A percentile compares a stretch with the other conserved stretches of the same genome.
phyloP scores from a whole-genome alignment of 108 stramenopile species.

The Stephanodiscus minutulus region DNA sequence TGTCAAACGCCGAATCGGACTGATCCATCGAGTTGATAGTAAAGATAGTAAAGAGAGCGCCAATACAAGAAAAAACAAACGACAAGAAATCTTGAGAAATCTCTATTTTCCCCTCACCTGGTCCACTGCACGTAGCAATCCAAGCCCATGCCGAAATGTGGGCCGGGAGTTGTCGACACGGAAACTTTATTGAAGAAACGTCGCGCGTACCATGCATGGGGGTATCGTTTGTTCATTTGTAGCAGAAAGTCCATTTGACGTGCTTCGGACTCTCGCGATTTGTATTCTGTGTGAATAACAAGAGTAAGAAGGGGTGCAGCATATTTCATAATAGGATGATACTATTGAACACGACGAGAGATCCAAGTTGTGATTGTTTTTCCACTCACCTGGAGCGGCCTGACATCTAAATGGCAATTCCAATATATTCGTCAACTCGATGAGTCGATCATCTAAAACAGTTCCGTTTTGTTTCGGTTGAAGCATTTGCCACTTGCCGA shows the following conservation, averaged over 20 bases:
- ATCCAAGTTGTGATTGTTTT: not conserved
- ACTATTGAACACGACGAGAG: too few species aligned
- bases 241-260: constrained; percentile 57
- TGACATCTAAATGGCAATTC: constrained; percentile 69
- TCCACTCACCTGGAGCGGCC: constrained; percentile 51
- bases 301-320: not conserved
- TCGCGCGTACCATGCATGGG: constrained; percentile 79
- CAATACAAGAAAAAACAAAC: too few species aligned
- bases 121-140: constrained; percentile 84
- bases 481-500: constrained; percentile 67
- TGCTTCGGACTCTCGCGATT: constrained; percentile 50
- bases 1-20: constrained; percentile 72
- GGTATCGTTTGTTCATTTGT: constrained; percentile 63
- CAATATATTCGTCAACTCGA: constrained; percentile 45
- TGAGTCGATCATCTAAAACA: constrained; percentile 2
- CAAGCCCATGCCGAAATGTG: constrained; percentile 81
- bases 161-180: constrained; percentile 49
- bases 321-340: not conserved
- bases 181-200: constrained; percentile 68
- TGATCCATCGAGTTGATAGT: not conserved
- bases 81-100: too few species aligned
- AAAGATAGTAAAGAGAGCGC: too few species aligned
- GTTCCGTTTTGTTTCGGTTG: constrained; percentile 27
- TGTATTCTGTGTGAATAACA: constrained; percentile 46
- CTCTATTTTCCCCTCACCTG: too few species aligned